Conservation (phyloP, 495 filamentous ascomycete genomes). For the Cercophora samala region DNA sequence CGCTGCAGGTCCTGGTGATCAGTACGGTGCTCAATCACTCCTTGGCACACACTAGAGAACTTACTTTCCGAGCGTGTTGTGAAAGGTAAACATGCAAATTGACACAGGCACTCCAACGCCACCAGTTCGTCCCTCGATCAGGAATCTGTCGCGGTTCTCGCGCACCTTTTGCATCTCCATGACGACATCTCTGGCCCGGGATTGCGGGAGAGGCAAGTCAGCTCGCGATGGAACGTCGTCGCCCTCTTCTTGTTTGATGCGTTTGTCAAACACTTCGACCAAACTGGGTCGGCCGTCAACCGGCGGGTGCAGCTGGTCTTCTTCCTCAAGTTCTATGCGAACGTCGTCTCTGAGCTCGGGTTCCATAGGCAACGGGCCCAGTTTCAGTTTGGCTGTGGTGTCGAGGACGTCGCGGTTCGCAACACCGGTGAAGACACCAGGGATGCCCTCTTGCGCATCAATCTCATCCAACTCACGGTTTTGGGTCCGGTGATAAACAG, state of each 20-base stretch:
- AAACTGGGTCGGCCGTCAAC: conserved; percentile 60
- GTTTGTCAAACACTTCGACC: conserved; percentile 71
- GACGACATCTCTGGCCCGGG: conserved; percentile 79
- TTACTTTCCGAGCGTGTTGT: conserved; percentile 89
- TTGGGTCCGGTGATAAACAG: conserved; percentile 62
- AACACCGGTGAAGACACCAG: conserved; percentile 83
- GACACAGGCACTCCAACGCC: conserved; percentile 77
- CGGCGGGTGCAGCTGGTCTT: conserved; percentile 70
- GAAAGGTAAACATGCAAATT: conserved; percentile 94
- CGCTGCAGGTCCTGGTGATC: conserved; percentile 46
- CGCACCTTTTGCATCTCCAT: conserved; percentile 95
- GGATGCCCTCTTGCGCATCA: conserved; percentile 88
- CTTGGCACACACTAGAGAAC: conserved; percentile 22
- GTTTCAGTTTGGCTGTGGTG: conserved; percentile 56
- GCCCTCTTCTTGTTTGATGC: conserved; percentile 85
- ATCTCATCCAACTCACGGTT: conserved; percentile 59
- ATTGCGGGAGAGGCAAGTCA: conserved; percentile 80
- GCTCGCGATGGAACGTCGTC: conserved; percentile 74
- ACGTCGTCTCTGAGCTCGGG: conserved; percentile 74
- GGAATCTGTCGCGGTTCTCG: conserved; percentile 86
- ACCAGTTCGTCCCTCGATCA: conserved; percentile 73
- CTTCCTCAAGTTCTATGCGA: conserved; percentile 73
- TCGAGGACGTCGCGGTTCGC: conserved; percentile 66
- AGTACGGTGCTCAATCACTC: neutral
- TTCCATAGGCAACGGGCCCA: conserved; percentile 80